These are phyloP conservation scores for Coemansia linderi DNA, from an alignment of 371 early-diverging fungal species.

Conservation along the genomic window DNA sequence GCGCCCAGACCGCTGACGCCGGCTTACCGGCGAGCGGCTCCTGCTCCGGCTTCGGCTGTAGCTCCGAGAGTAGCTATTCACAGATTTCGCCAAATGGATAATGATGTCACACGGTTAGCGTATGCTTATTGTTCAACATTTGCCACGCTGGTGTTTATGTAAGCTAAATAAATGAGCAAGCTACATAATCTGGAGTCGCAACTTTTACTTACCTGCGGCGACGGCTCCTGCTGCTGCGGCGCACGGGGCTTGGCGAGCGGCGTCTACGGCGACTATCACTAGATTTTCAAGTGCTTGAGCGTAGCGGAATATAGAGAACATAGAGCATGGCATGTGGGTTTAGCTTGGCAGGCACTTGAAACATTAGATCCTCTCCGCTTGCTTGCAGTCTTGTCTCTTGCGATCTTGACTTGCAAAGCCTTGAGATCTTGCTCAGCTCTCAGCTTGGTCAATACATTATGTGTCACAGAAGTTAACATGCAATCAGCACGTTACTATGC, in stretches of 20 bases:
- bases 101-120: background rate
- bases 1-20: constrained; percentile 22
- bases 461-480: constrained; percentile 9
- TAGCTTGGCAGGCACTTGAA: constrained; percentile 14
- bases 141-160: constrained; percentile 3
- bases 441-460: constrained; percentile 11
- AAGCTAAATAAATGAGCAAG: background rate
- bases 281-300: constrained; percentile 11
- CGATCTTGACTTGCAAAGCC: constrained; percentile 40
- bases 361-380: constrained; percentile 2
- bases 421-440: constrained; percentile 17
- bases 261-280: constrained; percentile 26
- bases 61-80: constrained; percentile 34
- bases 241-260: constrained; percentile 40
- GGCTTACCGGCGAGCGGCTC: constrained; percentile 32
- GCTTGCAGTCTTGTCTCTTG: constrained; percentile 21
- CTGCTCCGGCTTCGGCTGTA: constrained; percentile 46
- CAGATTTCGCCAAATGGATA: background rate
- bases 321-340: constrained; percentile 7
- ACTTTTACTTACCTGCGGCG: constrained; percentile 44
- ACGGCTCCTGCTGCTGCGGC: constrained; percentile 23
- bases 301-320: constrained; percentile 6
- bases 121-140: background rate
- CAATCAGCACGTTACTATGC: constrained; percentile 1
- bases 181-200: background rate